Conservation (phyloP, 1,284 basidiomycete species). For the Cerioporus squamosus region DNA sequence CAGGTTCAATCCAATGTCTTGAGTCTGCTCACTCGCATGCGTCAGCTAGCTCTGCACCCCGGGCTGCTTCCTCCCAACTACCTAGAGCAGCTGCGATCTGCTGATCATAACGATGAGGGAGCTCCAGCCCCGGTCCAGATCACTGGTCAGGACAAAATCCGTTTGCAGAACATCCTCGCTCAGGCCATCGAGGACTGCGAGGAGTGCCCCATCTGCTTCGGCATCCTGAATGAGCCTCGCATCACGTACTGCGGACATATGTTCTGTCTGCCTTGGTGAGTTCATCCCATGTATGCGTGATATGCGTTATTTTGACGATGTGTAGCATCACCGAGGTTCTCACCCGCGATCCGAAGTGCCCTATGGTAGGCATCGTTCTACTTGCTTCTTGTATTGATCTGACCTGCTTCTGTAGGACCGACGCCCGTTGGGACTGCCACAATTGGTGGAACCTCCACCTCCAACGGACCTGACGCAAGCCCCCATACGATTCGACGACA, state of each 20-base stretch:
- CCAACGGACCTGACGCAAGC: slow-evolving; percentile 69
- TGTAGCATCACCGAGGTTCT: slow-evolving; percentile 71
- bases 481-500: slow-evolving; percentile 40
- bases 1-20: slow-evolving; percentile 75
- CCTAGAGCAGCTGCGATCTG: slow-evolving; percentile 64
- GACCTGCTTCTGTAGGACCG: slow-evolving; percentile 62
- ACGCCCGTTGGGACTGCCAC: slow-evolving; percentile 57
- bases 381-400: neutral
- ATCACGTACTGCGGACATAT: slow-evolving; percentile 82
- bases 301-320: neutral
- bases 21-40: slow-evolving; percentile 85
- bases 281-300: neutral
- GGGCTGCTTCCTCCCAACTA: slow-evolving; percentile 79
- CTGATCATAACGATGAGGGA: slow-evolving; percentile 38
- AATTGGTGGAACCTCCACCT: slow-evolving; percentile 72
- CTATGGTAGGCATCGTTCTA: slow-evolving; percentile 58
- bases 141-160: slow-evolving; percentile 53
- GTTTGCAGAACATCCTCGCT: slow-evolving; percentile 66
- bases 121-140: slow-evolving; percentile 39
- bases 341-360: slow-evolving; percentile 71
- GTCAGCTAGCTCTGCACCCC: slow-evolving; percentile 85
- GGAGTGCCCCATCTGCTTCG: slow-evolving; percentile 85
- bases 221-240: slow-evolving; percentile 65
- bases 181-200: slow-evolving; percentile 81
- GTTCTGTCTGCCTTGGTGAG: slow-evolving; percentile 77